Conservation (phyloP, 2,329 filamentous ascomycete genomes). For the Calonectria naviculata region DNA sequence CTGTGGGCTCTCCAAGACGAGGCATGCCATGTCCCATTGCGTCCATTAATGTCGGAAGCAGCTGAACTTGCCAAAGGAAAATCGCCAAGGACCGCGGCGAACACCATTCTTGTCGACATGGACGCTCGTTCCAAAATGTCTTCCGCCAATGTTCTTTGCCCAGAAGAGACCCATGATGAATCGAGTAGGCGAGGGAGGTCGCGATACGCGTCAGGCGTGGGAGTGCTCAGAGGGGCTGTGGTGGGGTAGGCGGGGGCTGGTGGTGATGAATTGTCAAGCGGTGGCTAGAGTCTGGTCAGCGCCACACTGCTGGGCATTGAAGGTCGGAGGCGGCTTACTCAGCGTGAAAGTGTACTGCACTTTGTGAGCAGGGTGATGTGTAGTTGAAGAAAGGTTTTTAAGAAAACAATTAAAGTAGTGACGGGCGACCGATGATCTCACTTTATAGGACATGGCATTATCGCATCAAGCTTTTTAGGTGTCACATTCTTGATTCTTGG, state of each 20-base stretch:
- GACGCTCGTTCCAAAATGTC: constrained; percentile 62
- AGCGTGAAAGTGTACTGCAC: neutral
- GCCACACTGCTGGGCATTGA: neutral
- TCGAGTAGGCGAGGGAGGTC: neutral
- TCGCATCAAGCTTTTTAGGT: constrained; percentile 18
- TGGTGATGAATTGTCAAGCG: neutral
- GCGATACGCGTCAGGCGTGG: neutral
- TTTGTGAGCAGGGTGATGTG: neutral
- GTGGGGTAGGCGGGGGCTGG: neutral
- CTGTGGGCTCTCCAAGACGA: neutral
- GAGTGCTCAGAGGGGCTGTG: neutral
- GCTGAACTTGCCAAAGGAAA: constrained; percentile 61
- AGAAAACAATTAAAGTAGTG: constrained; percentile 34
- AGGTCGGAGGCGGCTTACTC: neutral
- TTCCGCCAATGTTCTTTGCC: constrained; percentile 57
- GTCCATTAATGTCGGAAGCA: constrained; percentile 55
- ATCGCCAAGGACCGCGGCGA: constrained; percentile 61
- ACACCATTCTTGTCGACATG: constrained; percentile 58
- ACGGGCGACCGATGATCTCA: constrained; percentile 29
- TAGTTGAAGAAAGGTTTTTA: constrained; percentile 39
- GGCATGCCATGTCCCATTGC: neutral
- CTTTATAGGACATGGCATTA: constrained; percentile 27
- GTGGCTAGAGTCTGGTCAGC: constrained; percentile 2
- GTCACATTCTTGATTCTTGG: constrained; percentile 31
- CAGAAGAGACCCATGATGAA: constrained; percentile 59